Percentiles rank a stretch among this genome's conserved stretches.
Evolutionary conservation across 1,284 basidiomycete genomes (phyloP).

Genomic region (Cutaneotrichosporon sp.): DNA sequence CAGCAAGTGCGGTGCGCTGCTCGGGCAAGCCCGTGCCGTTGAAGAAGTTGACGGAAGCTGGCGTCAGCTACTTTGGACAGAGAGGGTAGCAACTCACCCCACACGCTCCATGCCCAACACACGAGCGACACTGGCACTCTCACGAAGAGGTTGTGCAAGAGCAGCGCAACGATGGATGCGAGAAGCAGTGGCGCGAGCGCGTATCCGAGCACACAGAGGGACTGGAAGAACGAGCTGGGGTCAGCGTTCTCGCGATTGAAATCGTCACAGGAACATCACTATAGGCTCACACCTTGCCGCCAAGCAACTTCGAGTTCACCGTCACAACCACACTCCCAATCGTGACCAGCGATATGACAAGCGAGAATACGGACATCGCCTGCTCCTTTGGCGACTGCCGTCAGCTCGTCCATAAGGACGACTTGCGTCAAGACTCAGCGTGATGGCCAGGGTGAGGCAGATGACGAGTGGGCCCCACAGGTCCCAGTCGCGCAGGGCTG

Average conservation of each 20-base stretch:
- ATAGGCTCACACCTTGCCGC: constrained; percentile 77
- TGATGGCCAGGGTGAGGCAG: constrained; percentile 77
- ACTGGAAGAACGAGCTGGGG: constrained; percentile 87
- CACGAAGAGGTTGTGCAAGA: constrained; percentile 80
- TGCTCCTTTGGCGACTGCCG: constrained; percentile 75
- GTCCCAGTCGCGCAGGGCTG: constrained; percentile 88
- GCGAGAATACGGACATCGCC: constrained; percentile 83
- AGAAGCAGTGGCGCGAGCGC: constrained; percentile 86
- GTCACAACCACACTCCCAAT: constrained; percentile 85
- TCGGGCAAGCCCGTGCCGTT: constrained; percentile 88
- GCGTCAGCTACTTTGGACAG: background rate
- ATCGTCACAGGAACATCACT: background rate
- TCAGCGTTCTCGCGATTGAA: background rate
- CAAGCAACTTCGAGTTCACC: constrained; percentile 91
- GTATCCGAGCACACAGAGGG: constrained; percentile 84
- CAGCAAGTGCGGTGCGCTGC: constrained; percentile 80
- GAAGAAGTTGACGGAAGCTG: constrained; percentile 89
- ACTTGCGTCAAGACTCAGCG: constrained; percentile 82
- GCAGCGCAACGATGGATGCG: constrained; percentile 80
- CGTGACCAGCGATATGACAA: constrained; percentile 85
- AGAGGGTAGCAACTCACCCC: constrained; percentile 63
- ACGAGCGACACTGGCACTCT: constrained; percentile 76
- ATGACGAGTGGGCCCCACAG: constrained; percentile 90
- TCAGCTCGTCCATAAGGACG: background rate
- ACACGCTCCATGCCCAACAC: constrained; percentile 91